A percentile compares a stretch with the other conserved stretches of the same genome.
Conservation (phyloP, 176 grass and related monocot species). For the Triticum turgidum region DNA sequence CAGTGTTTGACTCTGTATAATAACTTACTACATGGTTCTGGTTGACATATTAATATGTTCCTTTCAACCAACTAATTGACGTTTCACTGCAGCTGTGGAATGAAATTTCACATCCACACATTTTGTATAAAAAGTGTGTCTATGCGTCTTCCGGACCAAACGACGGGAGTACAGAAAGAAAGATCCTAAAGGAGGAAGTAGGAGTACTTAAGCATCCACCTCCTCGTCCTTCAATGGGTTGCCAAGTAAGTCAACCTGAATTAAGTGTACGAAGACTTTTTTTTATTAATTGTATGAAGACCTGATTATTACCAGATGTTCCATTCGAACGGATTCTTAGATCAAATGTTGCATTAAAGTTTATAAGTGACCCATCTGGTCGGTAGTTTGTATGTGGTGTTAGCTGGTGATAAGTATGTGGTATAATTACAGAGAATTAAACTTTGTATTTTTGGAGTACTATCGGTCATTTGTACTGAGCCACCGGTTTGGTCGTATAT, state of each 20-base stretch:
- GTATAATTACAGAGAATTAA: not conserved
- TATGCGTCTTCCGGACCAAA: constrained; percentile 3
- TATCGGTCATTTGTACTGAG: not conserved
- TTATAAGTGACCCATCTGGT: not conserved
- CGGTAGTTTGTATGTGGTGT: not conserved
- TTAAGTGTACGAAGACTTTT: too few species aligned
- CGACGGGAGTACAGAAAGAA: not conserved
- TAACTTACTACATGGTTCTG: not conserved
- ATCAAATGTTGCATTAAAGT: not conserved
- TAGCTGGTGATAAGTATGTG: not conserved
- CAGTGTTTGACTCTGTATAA: not conserved
- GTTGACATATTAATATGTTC: not conserved
- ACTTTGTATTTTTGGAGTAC: not conserved
- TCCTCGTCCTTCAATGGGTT: constrained; percentile 36
- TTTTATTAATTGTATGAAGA: not conserved
- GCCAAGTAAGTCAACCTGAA: constrained; percentile 28
- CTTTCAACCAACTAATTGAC: not conserved
- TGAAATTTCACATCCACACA: not conserved
- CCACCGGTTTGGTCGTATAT: not conserved
- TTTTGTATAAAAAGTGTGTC: constrained; percentile 45
- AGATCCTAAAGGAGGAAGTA: constrained; percentile 20
- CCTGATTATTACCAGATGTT: not conserved
- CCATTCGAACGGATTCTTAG: not conserved
- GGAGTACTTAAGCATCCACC: constrained; percentile 6
- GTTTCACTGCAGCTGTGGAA: constrained; percentile 13